These are phyloP conservation scores for Sequoia sempervirens DNA, from an alignment of 75 land plant genomes.

Conservation along the genomic window DNA sequence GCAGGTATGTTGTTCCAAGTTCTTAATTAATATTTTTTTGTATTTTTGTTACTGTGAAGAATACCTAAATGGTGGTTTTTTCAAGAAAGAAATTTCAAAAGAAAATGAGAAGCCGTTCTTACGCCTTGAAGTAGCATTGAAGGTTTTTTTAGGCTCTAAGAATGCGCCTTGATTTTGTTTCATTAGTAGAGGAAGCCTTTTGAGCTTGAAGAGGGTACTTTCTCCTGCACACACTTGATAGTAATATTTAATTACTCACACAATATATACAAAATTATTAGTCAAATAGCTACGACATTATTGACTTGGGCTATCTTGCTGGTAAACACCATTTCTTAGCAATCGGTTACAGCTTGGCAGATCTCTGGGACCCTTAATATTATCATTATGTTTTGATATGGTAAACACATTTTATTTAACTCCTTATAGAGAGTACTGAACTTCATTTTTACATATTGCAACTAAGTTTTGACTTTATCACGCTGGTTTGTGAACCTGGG, in stretches of 20 bases:
- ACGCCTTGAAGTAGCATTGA: background rate
- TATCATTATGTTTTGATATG: background rate
- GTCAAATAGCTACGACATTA: background rate
- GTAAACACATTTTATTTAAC: background rate
- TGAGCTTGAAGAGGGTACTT: background rate
- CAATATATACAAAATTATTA: background rate
- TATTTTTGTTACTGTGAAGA: background rate
- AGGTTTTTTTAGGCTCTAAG: background rate
- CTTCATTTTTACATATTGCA: background rate
- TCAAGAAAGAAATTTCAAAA: background rate
- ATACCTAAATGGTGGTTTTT: background rate
- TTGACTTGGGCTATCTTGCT: background rate
- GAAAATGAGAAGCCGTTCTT: too few species aligned
- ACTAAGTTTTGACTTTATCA: background rate
- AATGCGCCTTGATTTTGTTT: background rate
- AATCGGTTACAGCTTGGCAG: background rate
- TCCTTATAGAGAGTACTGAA: background rate
- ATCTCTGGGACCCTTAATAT: background rate
- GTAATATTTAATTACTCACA: background rate
- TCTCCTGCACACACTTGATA: too few species aligned
- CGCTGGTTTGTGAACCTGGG: too few species aligned
- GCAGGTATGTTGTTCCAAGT: constrained; percentile 43
- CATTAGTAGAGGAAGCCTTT: background rate
- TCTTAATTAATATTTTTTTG: background rate
- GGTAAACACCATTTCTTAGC: background rate